Evolutionary conservation across 257 asterid species (phyloP).

Genomic region (Solanum chiquidenum): DNA sequence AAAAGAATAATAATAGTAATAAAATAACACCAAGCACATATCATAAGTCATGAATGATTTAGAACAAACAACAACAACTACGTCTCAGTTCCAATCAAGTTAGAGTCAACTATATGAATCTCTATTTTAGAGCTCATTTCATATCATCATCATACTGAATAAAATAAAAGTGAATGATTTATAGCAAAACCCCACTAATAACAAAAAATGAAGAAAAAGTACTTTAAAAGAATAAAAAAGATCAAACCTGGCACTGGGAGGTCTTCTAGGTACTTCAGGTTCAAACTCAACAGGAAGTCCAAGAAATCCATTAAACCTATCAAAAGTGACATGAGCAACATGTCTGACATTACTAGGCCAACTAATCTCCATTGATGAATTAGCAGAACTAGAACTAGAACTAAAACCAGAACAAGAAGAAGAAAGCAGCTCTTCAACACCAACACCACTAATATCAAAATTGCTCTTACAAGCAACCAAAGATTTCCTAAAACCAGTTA

Average conservation of each 20-base stretch:
- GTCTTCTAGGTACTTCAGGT: slow-evolving; percentile 54
- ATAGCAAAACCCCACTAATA: not conserved
- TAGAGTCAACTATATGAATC: not conserved
- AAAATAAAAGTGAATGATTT: not conserved
- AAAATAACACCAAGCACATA: not conserved
- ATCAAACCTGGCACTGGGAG: slow-evolving; percentile 56
- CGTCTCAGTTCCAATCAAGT: not conserved
- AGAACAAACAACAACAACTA: not conserved
- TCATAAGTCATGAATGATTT: not conserved
- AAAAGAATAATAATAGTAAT: not conserved
- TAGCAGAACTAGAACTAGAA: not conserved
- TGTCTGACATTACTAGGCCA: slow-evolving; percentile 53
- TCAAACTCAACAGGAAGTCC: slow-evolving; percentile 64
- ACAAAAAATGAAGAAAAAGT: not conserved
- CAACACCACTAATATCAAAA: not conserved
- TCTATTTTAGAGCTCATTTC: not conserved
- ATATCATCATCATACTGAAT: not conserved
- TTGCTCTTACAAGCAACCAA: slow-evolving; percentile 29
- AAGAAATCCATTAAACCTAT: slow-evolving; percentile 49
- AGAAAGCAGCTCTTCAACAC: slow-evolving; percentile 18
- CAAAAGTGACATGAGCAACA: slow-evolving; percentile 58
- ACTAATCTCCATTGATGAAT: slow-evolving; percentile 24
- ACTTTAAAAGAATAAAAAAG: not conserved
- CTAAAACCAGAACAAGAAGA: not conserved
- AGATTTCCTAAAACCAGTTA: slow-evolving; percentile 35